phyloP scores from a whole-genome alignment of 164 flowering plant genomes.

The Vitis amurensis region DNA sequence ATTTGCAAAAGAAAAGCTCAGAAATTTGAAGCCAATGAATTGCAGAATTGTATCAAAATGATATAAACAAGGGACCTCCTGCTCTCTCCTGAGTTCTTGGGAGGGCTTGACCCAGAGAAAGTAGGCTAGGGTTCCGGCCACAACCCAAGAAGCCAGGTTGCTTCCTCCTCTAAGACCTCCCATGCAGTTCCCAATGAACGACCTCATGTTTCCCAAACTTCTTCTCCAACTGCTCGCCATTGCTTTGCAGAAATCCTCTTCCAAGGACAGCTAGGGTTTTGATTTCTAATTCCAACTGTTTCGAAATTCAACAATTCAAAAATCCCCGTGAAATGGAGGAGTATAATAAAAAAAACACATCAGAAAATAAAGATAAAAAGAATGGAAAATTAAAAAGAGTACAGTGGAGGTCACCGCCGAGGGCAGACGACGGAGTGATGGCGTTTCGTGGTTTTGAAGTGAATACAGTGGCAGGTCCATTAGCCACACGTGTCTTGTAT shows the following conservation, averaged over 20 bases:
- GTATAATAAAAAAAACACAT: too few species aligned
- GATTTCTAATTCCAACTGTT: background rate
- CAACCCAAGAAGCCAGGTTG: constrained; percentile 89
- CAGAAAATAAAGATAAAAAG: too few species aligned
- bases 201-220: constrained; percentile 58
- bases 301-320: too few species aligned
- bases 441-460: too few species aligned
- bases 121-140: constrained; percentile 88
- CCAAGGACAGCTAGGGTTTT: background rate
- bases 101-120: constrained; percentile 94
- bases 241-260: background rate
- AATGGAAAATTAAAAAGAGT: too few species aligned
- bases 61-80: constrained; percentile 41
- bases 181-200: constrained; percentile 69
- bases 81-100: constrained; percentile 75
- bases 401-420: too few species aligned
- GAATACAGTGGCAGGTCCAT: too few species aligned
- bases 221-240: constrained; percentile 67
- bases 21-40: background rate
- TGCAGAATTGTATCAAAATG: background rate
- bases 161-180: constrained; percentile 83
- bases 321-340: background rate
- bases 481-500: too few species aligned
- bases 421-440: too few species aligned
- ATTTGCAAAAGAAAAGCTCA: constrained; percentile 1